Evolutionary conservation across 2,329 filamentous ascomycete species (phyloP), one percentile per base, ranked within the genome.

Genomic region (Colletotrichum sp.): DNA sequence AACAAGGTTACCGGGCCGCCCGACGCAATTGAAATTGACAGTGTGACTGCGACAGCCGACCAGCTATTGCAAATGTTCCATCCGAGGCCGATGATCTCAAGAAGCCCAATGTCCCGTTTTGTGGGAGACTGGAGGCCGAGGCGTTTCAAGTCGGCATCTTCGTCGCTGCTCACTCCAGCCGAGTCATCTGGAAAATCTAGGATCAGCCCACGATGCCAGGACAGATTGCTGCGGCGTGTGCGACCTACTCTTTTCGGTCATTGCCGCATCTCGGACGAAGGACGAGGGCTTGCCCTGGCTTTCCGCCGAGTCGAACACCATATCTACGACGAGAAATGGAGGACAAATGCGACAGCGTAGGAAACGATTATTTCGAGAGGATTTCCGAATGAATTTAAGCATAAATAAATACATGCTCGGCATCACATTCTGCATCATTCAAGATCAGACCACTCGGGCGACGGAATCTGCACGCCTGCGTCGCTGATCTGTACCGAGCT

Each of bases 51-150:
- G 8, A 82, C 49, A 13, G 73, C 81, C 2, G 76, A 52, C 81
- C 81, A 82, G 68, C 79, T 82, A 68, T 82, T 82, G 73, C 76
- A 78, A 18, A 81, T 75, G 8, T 75, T 75, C 72, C 69, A 75
- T 13, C 72, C 72, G 2, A 72, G 28, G 4, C 34, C 68, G 8
- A 72, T 12, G 2, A 75, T 75, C 1, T 28, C 72, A 15, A 75
- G 57, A 3, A 67, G 62, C 1, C 72, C 69, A 16, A 75, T 75
- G 24, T 75, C 72, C 39, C 72, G 52, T 4, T 75, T 75, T 16
- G 72, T 39, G 1, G 30, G 69, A 9, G 69, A 49, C 6, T 75
- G 36, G 6, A 75, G 72, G 1, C 72, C 72, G 5, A 75, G 69
- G 12, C 69, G 72, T 13, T 12, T 34, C 8, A 75, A 32, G 4